Evolutionary conservation across 208 protist species (phyloP).

Genomic region (Leishmania guyanensis): DNA sequence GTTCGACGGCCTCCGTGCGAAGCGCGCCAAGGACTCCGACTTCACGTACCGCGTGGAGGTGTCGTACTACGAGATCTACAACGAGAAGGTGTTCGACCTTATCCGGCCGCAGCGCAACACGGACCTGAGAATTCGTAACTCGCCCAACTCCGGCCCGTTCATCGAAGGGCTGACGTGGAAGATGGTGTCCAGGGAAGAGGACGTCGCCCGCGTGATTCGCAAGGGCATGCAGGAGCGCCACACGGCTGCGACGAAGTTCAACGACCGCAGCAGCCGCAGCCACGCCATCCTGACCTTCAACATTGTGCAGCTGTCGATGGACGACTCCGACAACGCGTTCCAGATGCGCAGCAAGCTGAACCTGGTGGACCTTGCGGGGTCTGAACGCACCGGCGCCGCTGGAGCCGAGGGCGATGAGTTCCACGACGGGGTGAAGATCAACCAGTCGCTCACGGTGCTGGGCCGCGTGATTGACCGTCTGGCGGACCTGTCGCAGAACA

Average conservation of each 20-base stretch:
- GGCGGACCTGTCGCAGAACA: constrained; percentile 74
- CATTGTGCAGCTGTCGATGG: constrained; percentile 64
- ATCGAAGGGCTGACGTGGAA: constrained; percentile 75
- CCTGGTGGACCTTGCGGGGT: constrained; percentile 94
- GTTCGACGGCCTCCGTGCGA: constrained; percentile 55
- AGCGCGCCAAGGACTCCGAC: constrained; percentile 58
- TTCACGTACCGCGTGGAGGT: constrained; percentile 78
- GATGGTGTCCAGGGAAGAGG: constrained; percentile 58
- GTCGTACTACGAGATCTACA: constrained; percentile 93
- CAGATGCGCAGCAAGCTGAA: constrained; percentile 85
- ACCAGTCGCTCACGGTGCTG: constrained; percentile 90
- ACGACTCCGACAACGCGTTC: constrained; percentile 47
- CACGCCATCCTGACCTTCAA: constrained; percentile 89
- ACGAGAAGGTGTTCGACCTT: constrained; percentile 89
- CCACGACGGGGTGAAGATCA: constrained; percentile 90
- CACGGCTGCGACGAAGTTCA: constrained; percentile 87
- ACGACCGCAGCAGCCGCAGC: constrained; percentile 84
- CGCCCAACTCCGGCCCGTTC: constrained; percentile 63
- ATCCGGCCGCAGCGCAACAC: constrained; percentile 40
- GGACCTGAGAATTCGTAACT: constrained; percentile 77
- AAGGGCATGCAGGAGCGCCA: constrained; percentile 81
- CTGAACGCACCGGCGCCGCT: constrained; percentile 76
- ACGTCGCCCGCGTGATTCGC: constrained; percentile 66
- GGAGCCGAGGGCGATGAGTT: constrained; percentile 67
- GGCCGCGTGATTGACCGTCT: constrained; percentile 90